These are phyloP conservation scores for Dendrobium chrysotoxum DNA, from an alignment of 106 monocot genomes.

Conservation along the genomic window DNA sequence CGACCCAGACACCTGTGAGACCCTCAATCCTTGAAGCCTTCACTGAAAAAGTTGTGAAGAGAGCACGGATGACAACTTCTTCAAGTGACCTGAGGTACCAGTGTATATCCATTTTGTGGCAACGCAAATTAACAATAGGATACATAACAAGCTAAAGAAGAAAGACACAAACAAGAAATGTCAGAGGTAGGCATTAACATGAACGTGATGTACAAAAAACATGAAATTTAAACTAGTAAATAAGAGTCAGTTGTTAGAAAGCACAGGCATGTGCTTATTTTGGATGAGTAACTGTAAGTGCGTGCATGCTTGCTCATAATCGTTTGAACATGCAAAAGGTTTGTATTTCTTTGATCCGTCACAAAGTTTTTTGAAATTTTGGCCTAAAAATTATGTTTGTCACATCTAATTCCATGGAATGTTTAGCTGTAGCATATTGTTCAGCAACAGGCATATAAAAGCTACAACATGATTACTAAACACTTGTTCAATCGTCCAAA, in stretches of 20 bases:
- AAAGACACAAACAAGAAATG: slow-evolving; percentile 5
- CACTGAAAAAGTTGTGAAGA: slow-evolving; percentile 27
- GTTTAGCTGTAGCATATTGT: neutral
- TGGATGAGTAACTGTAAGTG: neutral
- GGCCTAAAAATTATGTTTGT: neutral
- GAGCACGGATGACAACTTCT: slow-evolving; percentile 73
- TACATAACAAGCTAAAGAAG: slow-evolving; percentile 78
- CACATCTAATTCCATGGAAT: neutral
- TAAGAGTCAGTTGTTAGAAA: neutral
- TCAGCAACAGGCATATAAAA: neutral
- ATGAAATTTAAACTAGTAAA: neutral
- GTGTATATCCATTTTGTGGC: slow-evolving; percentile 85
- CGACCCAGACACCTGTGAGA: slow-evolving; percentile 68
- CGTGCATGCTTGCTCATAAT: neutral
- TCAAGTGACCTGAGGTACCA: slow-evolving; percentile 94
- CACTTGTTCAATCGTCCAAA: neutral
- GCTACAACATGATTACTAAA: neutral
- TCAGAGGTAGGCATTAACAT: neutral
- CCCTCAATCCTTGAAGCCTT: slow-evolving; percentile 46
- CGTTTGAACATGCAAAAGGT: neutral
- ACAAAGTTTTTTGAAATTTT: neutral
- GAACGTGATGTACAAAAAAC: neutral
- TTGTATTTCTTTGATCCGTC: neutral
- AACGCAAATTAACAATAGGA: slow-evolving; percentile 74
- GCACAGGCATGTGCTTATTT: neutral